Conservation (phyloP, 2,329 filamentous ascomycete genomes). For the Drechslera avenae region DNA sequence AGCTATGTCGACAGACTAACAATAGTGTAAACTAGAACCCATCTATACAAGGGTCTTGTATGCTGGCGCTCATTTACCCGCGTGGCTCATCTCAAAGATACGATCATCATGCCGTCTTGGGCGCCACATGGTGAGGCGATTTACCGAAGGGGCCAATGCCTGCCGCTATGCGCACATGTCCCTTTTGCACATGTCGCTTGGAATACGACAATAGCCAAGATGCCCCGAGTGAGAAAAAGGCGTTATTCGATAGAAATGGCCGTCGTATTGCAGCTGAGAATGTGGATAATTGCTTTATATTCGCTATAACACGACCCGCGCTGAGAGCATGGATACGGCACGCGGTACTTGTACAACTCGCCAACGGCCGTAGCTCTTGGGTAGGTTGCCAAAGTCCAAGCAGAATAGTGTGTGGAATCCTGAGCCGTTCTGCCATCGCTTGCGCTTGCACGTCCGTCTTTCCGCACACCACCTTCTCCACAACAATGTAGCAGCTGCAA, state of each 20-base stretch:
- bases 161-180: not conserved
- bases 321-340: not conserved
- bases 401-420: not conserved
- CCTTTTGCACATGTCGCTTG: too few relatives aligned
- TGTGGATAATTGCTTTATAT: not conserved
- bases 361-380: not conserved
- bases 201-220: too few relatives aligned
- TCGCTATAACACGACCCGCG: too few relatives aligned
- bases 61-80: too few relatives aligned
- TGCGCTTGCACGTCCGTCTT: not conserved
- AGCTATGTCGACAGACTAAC: too few relatives aligned
- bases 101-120: slow-evolving; percentile 5
- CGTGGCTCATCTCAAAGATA: slow-evolving; percentile 1
- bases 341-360: not conserved
- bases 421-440: not conserved
- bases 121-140: slow-evolving; percentile 5
- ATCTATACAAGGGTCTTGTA: too few relatives aligned
- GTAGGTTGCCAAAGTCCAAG: not conserved
- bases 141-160: not conserved
- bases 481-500: not conserved
- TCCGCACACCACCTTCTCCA: not conserved
- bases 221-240: too few relatives aligned
- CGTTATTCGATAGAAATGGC: too few relatives aligned
- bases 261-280: not conserved
- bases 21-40: too few relatives aligned